Base-by-base conservation (phyloP, 2,329 filamentous ascomycete species). In the Aureobasidium pullulans region DNA sequence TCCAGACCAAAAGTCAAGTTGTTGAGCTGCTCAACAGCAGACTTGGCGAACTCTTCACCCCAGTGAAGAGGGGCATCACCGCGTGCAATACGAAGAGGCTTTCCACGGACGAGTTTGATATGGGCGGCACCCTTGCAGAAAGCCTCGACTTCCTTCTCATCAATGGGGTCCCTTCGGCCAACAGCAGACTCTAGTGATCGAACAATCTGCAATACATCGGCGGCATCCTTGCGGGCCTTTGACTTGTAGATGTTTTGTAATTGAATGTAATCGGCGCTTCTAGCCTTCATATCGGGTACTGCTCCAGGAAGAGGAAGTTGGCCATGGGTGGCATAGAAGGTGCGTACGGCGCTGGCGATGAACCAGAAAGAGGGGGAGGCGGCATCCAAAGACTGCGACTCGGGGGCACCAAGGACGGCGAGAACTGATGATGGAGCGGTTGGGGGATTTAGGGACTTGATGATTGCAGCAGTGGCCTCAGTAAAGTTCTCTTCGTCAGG, bases 81-180 rank as follows among this genome's bases (percentile, higher is more conserved):
- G 15, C 72, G 70, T 1, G 74, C 72, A n/a, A 79, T 66, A 37
- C 79, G 79, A 49, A 85, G 78, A 3, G 77, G 75, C 31, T 79
- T 75, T 16, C 84, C 84, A 31, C 87, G 88, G 60, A 97, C 86
- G 49, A 97, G 82, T 74, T 94, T 96, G 70, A 96, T 88, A 70
- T 96, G 94, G 48, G 89, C 88, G 52, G 92, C 93, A 66, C 96
- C 95, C 75, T 95, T 96, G 81, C 93, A 97, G 73, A 96, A 97
- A 37, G 88, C 79, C 68, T 96, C 92, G 47, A 97, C 86, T 66
- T 96, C 90, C 57, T 83, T 82, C 46, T 84, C 78, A 48, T 87
- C 80, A 60, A 96, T 80, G 2, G 69, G 63, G 2, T 67, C 67
- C 2, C 68, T 63, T 11, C 67, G 67, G 72, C 83, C 72, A 70